Percentiles rank a stretch among this genome's conserved stretches.
Conservation (phyloP, 2,329 filamentous ascomycete species). For the Verticillium albo-atrum region DNA sequence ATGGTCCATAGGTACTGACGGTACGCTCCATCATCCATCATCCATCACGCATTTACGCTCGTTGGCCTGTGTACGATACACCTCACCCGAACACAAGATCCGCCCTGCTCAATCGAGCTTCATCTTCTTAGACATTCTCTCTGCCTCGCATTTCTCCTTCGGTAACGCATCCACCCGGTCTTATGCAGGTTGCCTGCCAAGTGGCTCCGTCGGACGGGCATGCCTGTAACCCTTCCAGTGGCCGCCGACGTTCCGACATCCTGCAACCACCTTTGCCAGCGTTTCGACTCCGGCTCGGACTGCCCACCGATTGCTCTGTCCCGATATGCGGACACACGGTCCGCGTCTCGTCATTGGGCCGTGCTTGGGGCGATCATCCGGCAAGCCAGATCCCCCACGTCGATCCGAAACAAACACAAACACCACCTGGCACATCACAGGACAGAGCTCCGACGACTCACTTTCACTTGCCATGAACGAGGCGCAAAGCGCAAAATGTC, state of each 20-base stretch:
- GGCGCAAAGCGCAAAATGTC: neutral
- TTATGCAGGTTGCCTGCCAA: neutral
- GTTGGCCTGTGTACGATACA: too few relatives aligned
- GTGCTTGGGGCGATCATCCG: neutral
- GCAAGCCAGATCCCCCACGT: neutral
- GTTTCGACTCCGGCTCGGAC: neutral
- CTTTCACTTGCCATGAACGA: neutral
- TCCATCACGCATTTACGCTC: too few relatives aligned
- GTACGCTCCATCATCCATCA: too few relatives aligned
- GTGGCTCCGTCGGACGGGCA: neutral
- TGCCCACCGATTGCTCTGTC: too few relatives aligned
- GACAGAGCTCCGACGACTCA: neutral
- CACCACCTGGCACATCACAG: neutral
- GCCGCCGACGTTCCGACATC: neutral
- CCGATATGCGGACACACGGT: neutral
- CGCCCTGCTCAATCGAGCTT: too few relatives aligned
- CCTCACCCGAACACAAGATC: too few relatives aligned
- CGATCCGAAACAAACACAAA: neutral
- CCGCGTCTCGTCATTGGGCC: neutral
- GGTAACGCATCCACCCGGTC: neutral
- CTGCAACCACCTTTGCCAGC: neutral
- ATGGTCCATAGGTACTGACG: too few relatives aligned
- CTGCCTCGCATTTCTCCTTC: neutral
- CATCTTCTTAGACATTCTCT: too few relatives aligned
- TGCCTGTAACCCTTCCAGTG: neutral